Evolutionary conservation across 1,284 basidiomycete species (phyloP).

Genomic region (Trametes pubescens): DNA sequence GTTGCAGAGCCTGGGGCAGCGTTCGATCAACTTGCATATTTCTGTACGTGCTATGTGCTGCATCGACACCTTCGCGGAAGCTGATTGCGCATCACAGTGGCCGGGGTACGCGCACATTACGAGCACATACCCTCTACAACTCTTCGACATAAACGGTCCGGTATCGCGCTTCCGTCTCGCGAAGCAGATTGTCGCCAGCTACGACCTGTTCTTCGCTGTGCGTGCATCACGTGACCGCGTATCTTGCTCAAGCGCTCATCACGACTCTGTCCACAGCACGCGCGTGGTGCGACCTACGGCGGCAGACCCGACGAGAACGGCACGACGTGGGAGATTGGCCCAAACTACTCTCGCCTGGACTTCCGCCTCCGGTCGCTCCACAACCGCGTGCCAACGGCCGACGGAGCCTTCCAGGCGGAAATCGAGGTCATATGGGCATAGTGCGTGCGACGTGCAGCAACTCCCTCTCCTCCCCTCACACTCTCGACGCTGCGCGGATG

Average conservation of each 20-base stretch:
- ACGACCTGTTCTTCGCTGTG: slow-evolving; percentile 15
- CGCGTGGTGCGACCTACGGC: neutral
- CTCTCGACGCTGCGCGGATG: neutral
- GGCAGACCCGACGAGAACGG: slow-evolving; percentile 3
- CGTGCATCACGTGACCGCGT: slow-evolving; percentile 15
- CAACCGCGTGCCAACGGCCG: slow-evolving; percentile 8
- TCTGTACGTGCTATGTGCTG: slow-evolving; percentile 2
- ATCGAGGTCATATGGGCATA: slow-evolving; percentile 9
- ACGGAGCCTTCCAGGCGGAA: slow-evolving; percentile 19
- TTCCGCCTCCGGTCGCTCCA: slow-evolving; percentile 4
- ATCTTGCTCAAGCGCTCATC: neutral
- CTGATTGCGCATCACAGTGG: slow-evolving; percentile 10
- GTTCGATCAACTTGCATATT: neutral
- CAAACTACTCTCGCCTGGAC: neutral
- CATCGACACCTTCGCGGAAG: neutral
- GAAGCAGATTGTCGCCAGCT: neutral
- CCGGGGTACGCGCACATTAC: slow-evolving; percentile 17
- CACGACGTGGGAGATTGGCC: neutral
- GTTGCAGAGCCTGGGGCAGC: neutral
- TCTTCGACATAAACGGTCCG: neutral
- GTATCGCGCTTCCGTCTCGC: slow-evolving; percentile 10
- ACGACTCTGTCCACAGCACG: neutral
- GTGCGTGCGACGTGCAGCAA: neutral
- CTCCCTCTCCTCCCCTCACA: too few species aligned
- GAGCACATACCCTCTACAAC: neutral